Base-by-base conservation (phyloP, 2,329 filamentous ascomycete genomes). In the Clarireedia sp. region DNA sequence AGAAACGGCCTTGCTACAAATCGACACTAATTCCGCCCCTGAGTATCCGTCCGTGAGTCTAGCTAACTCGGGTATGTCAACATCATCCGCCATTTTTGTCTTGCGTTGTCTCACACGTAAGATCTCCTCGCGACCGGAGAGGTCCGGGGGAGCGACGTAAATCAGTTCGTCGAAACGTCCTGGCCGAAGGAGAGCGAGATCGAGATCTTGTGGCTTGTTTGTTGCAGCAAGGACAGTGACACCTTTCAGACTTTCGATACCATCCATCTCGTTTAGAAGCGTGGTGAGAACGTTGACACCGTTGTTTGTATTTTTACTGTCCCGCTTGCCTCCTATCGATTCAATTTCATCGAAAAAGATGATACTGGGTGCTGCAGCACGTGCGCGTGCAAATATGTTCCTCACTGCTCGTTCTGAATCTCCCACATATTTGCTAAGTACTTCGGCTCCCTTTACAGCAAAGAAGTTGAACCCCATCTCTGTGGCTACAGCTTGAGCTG, bases 271-370 rank as follows among this genome's bases (percentile, higher is more conserved):
- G 58, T 90, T 96, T 5, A 97, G 79, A 26, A 97, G 74, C 1
- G 91, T 95, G 0, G 90, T 91, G 14, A 96, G 80, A 45, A 95
- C 88, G 67, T 96, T 94, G 48, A 96, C 78, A 1, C 85, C 81
- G 40, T 68, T 72, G 12, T 69, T 72, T 17, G 74, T 70, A 5
- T 71, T 69, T 3, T 75, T 75, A 24, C 75, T 75, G 52, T 76
- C 73, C 19, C 77, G 74, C 41, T 74, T 67, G 41, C 66, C 70
- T 48, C 71, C 78, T 60, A 97, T 92, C 4, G 89, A 85, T 72
- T 97, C 91, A 64, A 97, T 94, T 70, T 97, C 91, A 69, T 97
- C 91, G 62, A 96, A 96, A 77, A 96, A 97, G 64, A 97, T 90
- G 71, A 96, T 92, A 68, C 88, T 90, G 0, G 92, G 92, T 51